Evolutionary conservation across 768 basidiomycete genomes (phyloP).

Genomic region (Phaffia australis): DNA sequence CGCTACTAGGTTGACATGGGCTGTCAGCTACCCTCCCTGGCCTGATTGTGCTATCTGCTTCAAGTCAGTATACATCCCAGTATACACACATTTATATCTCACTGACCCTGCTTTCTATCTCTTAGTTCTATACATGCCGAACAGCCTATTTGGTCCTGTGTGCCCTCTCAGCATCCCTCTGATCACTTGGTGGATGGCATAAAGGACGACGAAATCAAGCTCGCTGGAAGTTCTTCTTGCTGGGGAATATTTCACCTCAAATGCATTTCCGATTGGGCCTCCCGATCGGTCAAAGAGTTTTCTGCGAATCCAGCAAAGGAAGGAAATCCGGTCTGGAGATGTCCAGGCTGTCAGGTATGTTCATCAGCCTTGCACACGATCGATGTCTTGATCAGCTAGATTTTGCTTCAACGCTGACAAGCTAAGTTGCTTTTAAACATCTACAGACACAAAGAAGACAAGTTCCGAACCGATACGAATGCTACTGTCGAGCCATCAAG

Average conservation of each 20-base stretch:
- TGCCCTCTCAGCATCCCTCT: constrained; percentile 1
- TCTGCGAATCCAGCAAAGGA: not conserved
- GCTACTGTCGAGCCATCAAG: constrained; percentile 68
- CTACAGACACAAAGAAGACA: not conserved
- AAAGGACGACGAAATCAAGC: constrained; percentile 11
- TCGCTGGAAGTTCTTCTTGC: not conserved
- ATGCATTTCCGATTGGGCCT: constrained; percentile 26
- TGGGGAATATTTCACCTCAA: constrained; percentile 23
- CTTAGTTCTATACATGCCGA: constrained; percentile 16
- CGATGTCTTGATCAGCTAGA: not conserved
- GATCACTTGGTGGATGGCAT: constrained; percentile 9
- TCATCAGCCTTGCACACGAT: too few relatives aligned
- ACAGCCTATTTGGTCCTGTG: constrained; percentile 17
- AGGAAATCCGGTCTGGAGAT: constrained; percentile 20
- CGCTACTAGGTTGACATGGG: constrained; percentile 14
- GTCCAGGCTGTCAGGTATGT: constrained; percentile 22
- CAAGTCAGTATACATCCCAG: constrained; percentile 8
- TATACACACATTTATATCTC: not conserved
- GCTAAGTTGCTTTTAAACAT: not conserved
- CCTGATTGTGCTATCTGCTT: constrained; percentile 19
- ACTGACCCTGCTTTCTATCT: not conserved
- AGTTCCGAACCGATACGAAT: constrained; percentile 46
- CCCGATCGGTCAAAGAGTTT: constrained; percentile 19
- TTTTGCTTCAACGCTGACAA: not conserved
- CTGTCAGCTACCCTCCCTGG: constrained; percentile 14